These are phyloP conservation scores for Penicillium roqueforti DNA, from an alignment of 495 filamentous ascomycete species.

Conservation along the genomic window DNA sequence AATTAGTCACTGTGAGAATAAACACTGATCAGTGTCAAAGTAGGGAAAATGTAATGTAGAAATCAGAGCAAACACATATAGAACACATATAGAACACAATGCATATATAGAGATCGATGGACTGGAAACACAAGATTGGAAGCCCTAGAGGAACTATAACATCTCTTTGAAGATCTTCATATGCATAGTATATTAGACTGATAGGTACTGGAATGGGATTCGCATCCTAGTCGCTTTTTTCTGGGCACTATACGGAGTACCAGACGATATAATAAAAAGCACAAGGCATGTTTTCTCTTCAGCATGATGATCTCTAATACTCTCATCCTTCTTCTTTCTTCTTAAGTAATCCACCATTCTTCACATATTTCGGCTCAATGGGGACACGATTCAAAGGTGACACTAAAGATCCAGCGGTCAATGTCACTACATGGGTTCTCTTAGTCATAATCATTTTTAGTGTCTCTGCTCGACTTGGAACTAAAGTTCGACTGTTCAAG, in stretches of 20 bases:
- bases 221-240: not conserved
- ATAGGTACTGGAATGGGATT: not conserved
- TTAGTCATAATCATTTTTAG: constrained; percentile 19
- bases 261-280: constrained; percentile 2
- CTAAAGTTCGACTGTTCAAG: constrained; percentile 24
- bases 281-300: not conserved
- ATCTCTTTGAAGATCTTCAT: not conserved
- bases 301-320: not conserved
- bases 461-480: constrained; percentile 23
- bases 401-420: constrained; percentile 25
- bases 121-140: not conserved
- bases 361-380: constrained; percentile 4
- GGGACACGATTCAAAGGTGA: constrained; percentile 16
- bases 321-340: not conserved
- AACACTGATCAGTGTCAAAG: no score
- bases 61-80: no score
- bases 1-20: not conserved
- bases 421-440: constrained; percentile 26
- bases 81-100: not conserved
- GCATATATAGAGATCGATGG: not conserved
- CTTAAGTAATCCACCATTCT: not conserved
- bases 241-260: not conserved
- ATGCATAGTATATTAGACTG: not conserved
- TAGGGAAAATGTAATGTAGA: no score
- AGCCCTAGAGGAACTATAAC: not conserved